Base-by-base conservation (phyloP, 768 basidiomycete genomes). In the Naematelia encephala region DNA sequence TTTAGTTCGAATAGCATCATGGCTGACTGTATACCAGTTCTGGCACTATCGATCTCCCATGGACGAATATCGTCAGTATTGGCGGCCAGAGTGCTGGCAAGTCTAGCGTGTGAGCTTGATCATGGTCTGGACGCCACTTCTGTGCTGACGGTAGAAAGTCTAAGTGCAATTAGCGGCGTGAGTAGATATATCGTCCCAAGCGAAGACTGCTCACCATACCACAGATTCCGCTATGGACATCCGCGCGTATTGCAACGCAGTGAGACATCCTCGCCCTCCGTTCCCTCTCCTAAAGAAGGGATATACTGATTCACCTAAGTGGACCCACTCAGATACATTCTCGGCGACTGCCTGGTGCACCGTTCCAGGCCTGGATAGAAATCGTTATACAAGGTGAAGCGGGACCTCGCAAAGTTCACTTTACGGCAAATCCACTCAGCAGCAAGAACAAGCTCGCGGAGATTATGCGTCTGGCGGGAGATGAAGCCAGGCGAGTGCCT, bases 31-130 rank as follows among this genome's bases (percentile, higher is more conserved):
- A 49, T 34, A 19, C 29, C 45, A 48, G 45, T 2, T 5, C 21
- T 1, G 27, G 8, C 14, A 29, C 5, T 5, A 1, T 43, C 22
- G 39, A 25, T 23, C 46, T 48, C 16, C 56, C 39, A 29, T 30
- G 54, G n/a, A 26, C 59, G 2, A 52, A 52, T 30, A 23, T 63
- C 14, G 64, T 60, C 39, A 51, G 48, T 1, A 30, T 69, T 5
- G 67, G 67, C 14, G 63, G 25, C 2, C 67, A 69, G 28, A 63
- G 56, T 30, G 56, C 57, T 1, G 66, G 64, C 22, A 69, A 69
- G 46, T 66, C 64, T n/a, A 61, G 55, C 44, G 51, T 56, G 67
- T 69, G 21, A 59, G 64, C 57, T 34, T 28, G 16, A 5, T 26
- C 10, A 23, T 28, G 16, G 5, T 26, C 10, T 16, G 42, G 19